phyloP scores from a whole-genome alignment of 2,329 filamentous ascomycete genomes.

The Alternaria sp. region DNA sequence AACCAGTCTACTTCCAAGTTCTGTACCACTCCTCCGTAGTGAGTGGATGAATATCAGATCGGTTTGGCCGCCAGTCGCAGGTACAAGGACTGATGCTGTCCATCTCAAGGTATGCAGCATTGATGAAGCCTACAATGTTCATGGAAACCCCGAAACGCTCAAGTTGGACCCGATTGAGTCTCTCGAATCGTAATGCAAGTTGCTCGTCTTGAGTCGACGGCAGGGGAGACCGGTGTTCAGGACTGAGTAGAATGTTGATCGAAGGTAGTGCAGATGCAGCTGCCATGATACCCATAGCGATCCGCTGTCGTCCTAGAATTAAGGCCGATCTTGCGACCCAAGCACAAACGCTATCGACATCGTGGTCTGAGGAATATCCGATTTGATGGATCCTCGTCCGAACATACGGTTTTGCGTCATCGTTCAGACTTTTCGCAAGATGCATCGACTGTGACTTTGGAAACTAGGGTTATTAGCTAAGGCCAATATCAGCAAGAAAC shows the following conservation, averaged over 20 bases:
- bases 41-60: neutral
- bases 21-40: neutral
- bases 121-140: neutral
- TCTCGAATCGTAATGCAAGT: too few relatives aligned
- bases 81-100: too few relatives aligned
- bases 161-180: too few relatives aligned
- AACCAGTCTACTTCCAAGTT: neutral
- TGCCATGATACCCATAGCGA: neutral
- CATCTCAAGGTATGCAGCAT: neutral
- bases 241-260: neutral
- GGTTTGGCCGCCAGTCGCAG: too few relatives aligned
- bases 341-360: neutral
- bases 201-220: neutral
- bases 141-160: too few relatives aligned
- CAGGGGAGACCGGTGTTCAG: neutral
- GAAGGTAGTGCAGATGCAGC: neutral
- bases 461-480: too few relatives aligned
- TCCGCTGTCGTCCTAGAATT: neutral
- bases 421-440: too few relatives aligned
- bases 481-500: too few relatives aligned
- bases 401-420: too few relatives aligned
- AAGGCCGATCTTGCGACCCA: neutral
- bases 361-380: too few relatives aligned
- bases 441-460: too few relatives aligned
- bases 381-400: too few relatives aligned